Evolutionary conservation across 2,329 filamentous ascomycete species (phyloP), one percentile per base, ranked within the genome.

Genomic region (Neonectria sp.): DNA sequence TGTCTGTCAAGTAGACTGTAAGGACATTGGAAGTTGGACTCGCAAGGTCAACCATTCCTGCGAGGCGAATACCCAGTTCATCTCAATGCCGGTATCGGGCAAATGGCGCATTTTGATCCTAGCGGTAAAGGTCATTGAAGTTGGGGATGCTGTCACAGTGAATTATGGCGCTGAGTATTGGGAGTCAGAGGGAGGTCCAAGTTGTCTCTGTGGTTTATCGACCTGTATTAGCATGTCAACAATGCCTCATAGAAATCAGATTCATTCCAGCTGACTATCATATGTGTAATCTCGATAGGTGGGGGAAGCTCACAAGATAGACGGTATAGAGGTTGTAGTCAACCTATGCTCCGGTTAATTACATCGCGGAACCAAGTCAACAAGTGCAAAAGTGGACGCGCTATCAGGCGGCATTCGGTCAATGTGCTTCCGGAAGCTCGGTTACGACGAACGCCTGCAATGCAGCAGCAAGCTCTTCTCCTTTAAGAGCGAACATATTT

Each of bases 41-140:
- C 25, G 65, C 4, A 68, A 65, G 48, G 33, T 61, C 17, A 68
- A 65, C 37, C 65, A 68, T 12, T 64, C 65, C 8, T 68, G 61
- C 29, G 24, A 64, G 2, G 9, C 37, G 2, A 57, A 64, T 11
- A 37, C 51, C 6, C 2, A 13, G 12, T 55, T 68, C 12, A 3
- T 24, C 2, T 49, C 56, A 3, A 33, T 40, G 35, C 29, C 24
- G 17, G 25, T 68, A 2, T 68, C 65, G 9, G 61, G 62, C 4
- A 31, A 35, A 15, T 68, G 61, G 60, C 45, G 65, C 4, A 24
- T 68, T 12, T 49, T 68, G 51, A 17, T 68, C 9, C 9, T 33
- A 25, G 56, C 29, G 15, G 27, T 48, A 8, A 21, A 24, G 11
- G 17, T n/a, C 4, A 61, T 68, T 53, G 52, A 53, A n/a, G 9